Evolutionary conservation across 768 basidiomycete species (phyloP), one percentile per base, ranked within the genome.

Genomic region (Tulasnella sp.): DNA sequence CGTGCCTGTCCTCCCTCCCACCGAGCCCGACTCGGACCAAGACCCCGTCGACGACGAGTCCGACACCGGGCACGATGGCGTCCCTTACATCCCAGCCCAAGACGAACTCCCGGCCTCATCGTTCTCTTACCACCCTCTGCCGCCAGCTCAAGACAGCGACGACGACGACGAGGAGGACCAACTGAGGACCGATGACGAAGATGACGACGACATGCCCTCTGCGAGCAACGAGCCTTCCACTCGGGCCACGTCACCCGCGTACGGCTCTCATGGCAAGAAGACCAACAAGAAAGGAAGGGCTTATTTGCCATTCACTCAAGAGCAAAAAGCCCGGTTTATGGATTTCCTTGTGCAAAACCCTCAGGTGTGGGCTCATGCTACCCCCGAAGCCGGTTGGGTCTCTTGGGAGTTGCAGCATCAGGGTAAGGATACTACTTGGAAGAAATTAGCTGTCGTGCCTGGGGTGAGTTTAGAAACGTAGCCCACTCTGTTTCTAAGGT

Each of bases 141-240:
- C 71, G 4, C 71, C 71, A 13, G 23, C 71, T 26, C 39, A 40
- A 26, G 71, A 72, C 15, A 61, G 57, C 29, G 75, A 76, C 16
- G 73, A 74, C 32, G 73, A 73, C 29, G 74, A 61, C 26, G 75
- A 76, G 26, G 75, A 76, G 18, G 75, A 76, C 75, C 51, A 76
- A 51, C n/a, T 76, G 40, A 32, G 39, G 7, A 76, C 57, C 35
- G 57, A 61, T 51, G 75, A 76, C 11, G 75, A 51, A 0, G 74
- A 75, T 18, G 48, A 76, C 35, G 55, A 61, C 5, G 57, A 46
- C 20, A 72, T 72, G 39, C 71, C 23, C 39, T 40, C 39, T 16
- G 44, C 23, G 71, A 72, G 39, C 13, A 72, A 72, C 71, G 71
- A 46, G n/a, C 71, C 71, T 7, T 32, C 39, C 37, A 40, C 71